Base-by-base conservation (phyloP, 2,329 filamentous ascomycete species). In the Neofusicoccum kwambonambiense region DNA sequence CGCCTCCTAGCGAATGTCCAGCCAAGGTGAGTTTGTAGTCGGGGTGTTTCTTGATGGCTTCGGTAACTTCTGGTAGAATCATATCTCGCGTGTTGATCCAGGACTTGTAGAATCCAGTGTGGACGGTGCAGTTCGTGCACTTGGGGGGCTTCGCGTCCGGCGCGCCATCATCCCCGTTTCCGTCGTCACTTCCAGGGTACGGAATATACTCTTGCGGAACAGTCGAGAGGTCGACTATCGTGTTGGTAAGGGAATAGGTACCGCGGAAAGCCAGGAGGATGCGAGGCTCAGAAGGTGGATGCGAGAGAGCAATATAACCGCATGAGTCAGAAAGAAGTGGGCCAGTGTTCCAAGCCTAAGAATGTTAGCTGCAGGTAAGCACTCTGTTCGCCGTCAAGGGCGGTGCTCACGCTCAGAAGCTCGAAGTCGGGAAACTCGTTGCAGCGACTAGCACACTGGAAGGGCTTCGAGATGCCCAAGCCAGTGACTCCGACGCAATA, bases 161-260 rank as follows among this genome's bases (percentile, higher is more conserved):
- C 71, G 73, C 4, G 66, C 64, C 19, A 69, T 68, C 62, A 68
- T 69, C 68, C 35, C 74, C 70, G 19, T 78, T 76, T 17, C 79
- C 75, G 22, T 81, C 77, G 61, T 76, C 74, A 8, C n/a, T 37
- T 44, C 86, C 83, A 1, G 91, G 90, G 74, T 97, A 99, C 0
- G 95, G 93, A 1, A 93, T 86, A 73, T 98, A 99, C 75, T 91
- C 87, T 76, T 98, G 94, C 12, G 93, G 93, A 2, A 94, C 83
- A 1, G 93, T 96, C 68, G 91, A 93, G 64, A 99, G 83, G 78
- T 99, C 95, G 57, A 93, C 85, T 67, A 99, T 89, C 12, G 93
- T 93, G 76, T 98, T 97, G 62, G 92, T 86, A 71, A 99, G 85
- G 69, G 93, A 97, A 78, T 98, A 97, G 13, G 95, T 98, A 27